Evolutionary conservation across 306 rosid species (phyloP).

Genomic region (Lathyrus aphaca): DNA sequence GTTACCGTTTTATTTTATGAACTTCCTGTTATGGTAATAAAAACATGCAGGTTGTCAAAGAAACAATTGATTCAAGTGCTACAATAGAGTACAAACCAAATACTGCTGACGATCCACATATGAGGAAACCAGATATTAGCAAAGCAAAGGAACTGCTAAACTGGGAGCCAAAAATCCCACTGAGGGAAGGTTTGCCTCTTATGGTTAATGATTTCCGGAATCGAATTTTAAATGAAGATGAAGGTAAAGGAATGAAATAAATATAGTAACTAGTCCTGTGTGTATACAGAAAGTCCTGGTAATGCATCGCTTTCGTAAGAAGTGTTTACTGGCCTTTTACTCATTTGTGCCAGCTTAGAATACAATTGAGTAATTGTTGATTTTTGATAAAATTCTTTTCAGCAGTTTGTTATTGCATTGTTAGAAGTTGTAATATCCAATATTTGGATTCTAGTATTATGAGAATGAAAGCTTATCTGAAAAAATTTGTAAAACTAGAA

Average conservation of each 20-base stretch:
- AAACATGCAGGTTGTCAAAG: slow-evolving; percentile 82
- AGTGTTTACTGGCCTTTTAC: slow-evolving; percentile 38
- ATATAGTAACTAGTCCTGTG: slow-evolving; percentile 28
- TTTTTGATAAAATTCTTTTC: slow-evolving; percentile 43
- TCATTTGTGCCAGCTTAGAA: slow-evolving; percentile 42
- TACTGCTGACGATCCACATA: slow-evolving; percentile 98
- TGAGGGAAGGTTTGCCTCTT: slow-evolving; percentile 90
- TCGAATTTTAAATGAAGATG: slow-evolving; percentile 93
- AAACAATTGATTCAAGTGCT: slow-evolving; percentile 90
- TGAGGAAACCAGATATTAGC: slow-evolving; percentile 96
- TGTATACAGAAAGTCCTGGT: slow-evolving; percentile 51
- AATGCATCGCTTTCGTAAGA: slow-evolving; percentile 39
- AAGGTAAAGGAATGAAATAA: slow-evolving; percentile 75
- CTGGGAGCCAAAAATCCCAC: slow-evolving; percentile 89
- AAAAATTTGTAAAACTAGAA: background rate
- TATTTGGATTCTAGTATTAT: slow-evolving; percentile 37
- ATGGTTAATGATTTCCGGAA: slow-evolving; percentile 95
- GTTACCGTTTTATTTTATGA: slow-evolving; percentile 15
- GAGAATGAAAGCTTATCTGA: slow-evolving; percentile 12
- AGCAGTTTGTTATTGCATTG: slow-evolving; percentile 33
- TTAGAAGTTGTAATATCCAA: slow-evolving; percentile 35
- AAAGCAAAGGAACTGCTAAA: slow-evolving; percentile 90
- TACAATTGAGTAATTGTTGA: slow-evolving; percentile 38
- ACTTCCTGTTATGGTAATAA: slow-evolving; percentile 28
- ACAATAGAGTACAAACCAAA: slow-evolving; percentile 84